Evolutionary conservation across 2,329 filamentous ascomycete genomes (phyloP).

Genomic region (Rugonectria rugulosa): DNA sequence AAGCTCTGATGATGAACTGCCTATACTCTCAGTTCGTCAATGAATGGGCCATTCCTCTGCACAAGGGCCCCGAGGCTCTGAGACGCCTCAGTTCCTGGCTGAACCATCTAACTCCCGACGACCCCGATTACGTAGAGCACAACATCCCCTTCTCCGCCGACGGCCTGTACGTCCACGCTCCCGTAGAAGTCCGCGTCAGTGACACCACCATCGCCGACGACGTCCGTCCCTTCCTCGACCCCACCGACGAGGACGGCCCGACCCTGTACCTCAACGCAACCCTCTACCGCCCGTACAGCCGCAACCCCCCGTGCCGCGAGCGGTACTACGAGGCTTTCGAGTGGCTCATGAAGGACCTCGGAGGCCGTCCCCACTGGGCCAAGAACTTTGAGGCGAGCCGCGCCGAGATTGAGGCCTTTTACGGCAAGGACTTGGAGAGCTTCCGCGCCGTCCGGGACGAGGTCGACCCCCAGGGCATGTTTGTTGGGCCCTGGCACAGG

Average conservation of each 20-base stretch:
- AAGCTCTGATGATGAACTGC: conserved; percentile 93
- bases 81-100: conserved; percentile 87
- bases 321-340: conserved; percentile 92
- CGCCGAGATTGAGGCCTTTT: conserved; percentile 70
- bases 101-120: conserved; percentile 66
- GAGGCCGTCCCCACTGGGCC: conserved; percentile 87
- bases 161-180: conserved; percentile 85
- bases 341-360: conserved; percentile 86
- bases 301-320: conserved; percentile 76
- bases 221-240: conserved; percentile 67
- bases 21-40: conserved; percentile 99
- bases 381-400: conserved; percentile 81
- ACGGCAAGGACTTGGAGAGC: conserved; percentile 69
- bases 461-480: conserved; percentile 84
- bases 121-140: conserved; percentile 69
- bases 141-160: conserved; percentile 82
- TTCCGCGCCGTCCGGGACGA: conserved; percentile 75
- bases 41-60: conserved; percentile 92
- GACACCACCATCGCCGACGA: conserved; percentile 63
- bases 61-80: conserved; percentile 87
- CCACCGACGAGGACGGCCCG: conserved; percentile 71
- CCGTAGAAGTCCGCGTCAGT: conserved; percentile 87
- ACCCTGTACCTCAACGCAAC: conserved; percentile 91
- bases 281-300: conserved; percentile 81
- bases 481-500: conserved; percentile 89